Percentiles rank a stretch among this genome's conserved stretches.
Evolutionary conservation across 345 rosid genomes (phyloP).

Genomic region (Draba incana): DNA sequence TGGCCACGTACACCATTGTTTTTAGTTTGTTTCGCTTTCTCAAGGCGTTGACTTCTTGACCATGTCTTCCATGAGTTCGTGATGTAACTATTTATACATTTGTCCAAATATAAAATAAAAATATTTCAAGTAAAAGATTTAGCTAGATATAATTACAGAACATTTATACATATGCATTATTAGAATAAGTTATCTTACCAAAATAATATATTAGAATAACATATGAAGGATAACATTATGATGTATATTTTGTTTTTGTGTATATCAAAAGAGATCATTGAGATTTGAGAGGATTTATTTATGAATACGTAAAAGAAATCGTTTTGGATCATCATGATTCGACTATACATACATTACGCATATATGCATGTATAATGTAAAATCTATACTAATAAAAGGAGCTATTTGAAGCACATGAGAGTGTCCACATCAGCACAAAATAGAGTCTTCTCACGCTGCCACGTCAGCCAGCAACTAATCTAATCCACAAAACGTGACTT

Average conservation of each 20-base stretch:
- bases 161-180: background rate
- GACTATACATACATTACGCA: background rate
- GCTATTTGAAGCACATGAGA: too few relatives aligned
- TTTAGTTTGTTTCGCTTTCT: conserved; percentile 5
- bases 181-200: background rate
- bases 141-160: background rate
- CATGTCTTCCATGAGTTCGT: background rate
- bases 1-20: conserved; percentile 5
- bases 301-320: background rate
- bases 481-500: too few relatives aligned
- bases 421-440: too few relatives aligned
- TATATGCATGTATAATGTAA: background rate
- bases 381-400: too few relatives aligned
- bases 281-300: background rate
- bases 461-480: too few relatives aligned
- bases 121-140: background rate
- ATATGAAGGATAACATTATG: background rate
- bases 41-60: conserved; percentile 15
- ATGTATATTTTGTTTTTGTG: background rate
- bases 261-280: conserved; percentile 23
- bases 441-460: too few relatives aligned
- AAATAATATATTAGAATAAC: background rate
- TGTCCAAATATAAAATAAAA: background rate
- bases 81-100: background rate
- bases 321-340: background rate